phyloP scores from a whole-genome alignment of 345 rosid species.

The Hibiscus trionum region DNA sequence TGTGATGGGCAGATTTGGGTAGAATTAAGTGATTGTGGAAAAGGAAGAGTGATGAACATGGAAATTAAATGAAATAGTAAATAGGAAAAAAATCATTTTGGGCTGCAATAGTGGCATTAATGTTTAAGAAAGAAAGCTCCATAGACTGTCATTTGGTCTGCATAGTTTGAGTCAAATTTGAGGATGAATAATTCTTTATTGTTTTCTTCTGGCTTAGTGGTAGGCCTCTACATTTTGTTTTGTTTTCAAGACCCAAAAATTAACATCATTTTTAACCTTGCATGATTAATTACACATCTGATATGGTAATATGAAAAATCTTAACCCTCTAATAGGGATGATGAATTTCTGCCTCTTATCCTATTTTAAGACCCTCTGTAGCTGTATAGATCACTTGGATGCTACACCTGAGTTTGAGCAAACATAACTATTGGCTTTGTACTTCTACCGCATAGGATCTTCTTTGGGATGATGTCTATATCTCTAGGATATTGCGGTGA shows the following conservation, averaged over 20 bases:
- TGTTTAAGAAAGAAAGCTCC: background rate
- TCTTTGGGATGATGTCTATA: constrained; percentile 1
- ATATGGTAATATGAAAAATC: background rate
- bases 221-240: background rate
- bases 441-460: background rate
- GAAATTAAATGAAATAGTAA: background rate
- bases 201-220: background rate
- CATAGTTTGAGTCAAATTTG: background rate
- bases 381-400: constrained; percentile 3
- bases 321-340: background rate
- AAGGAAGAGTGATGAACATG: background rate
- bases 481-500: background rate
- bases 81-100: background rate
- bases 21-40: background rate
- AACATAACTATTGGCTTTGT: constrained; percentile 4
- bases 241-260: background rate
- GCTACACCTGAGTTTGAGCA: background rate
- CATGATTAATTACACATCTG: background rate
- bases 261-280: background rate
- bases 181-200: background rate
- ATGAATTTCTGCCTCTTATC: background rate
- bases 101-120: background rate
- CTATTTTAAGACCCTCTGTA: background rate
- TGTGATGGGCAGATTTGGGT: background rate
- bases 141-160: background rate